phyloP scores from a whole-genome alignment of 108 stramenopile species.

The Fragilaria crotonensis region DNA sequence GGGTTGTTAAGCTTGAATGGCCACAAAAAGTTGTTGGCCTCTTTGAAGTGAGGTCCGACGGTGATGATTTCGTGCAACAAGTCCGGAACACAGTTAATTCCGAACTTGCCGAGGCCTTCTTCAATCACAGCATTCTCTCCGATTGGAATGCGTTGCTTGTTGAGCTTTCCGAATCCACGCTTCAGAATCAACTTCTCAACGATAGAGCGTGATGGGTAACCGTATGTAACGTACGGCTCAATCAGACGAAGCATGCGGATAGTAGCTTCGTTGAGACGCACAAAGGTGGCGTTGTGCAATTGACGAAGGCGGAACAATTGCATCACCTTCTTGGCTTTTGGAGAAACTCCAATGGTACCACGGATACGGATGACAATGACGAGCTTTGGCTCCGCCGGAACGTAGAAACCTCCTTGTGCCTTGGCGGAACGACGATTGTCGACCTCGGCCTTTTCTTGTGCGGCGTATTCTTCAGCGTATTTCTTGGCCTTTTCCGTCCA shows the following conservation, averaged over 20 bases:
- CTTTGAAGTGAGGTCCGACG: conserved; percentile 98
- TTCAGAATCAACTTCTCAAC: conserved; percentile 97
- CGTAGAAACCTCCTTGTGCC: conserved; percentile 91
- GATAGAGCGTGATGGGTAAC: conserved; percentile 93
- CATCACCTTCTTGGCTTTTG: conserved; percentile 99
- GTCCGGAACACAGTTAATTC: conserved; percentile 89
- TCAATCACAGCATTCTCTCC: conserved; percentile 92
- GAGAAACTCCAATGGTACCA: conserved; percentile 99
- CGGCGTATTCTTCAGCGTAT: conserved; percentile 92
- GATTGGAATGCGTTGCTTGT: conserved; percentile 96
- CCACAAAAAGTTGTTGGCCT: conserved; percentile 99
- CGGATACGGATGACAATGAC: conserved; percentile 96
- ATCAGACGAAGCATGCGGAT: conserved; percentile 98
- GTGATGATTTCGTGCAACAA: conserved; percentile 96
- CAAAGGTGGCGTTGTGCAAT: conserved; percentile 99
- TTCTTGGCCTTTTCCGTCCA: conserved; percentile 85
- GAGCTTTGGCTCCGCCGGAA: conserved; percentile 95
- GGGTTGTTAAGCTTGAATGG: conserved; percentile 99
- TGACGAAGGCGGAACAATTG: conserved; percentile 99
- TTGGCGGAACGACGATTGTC: conserved; percentile 96
- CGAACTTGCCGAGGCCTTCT: conserved; percentile 74
- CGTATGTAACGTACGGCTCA: conserved; percentile 98
- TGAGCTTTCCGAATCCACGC: conserved; percentile 99
- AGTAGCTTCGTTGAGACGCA: conserved; percentile 98
- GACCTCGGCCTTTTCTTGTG: conserved; percentile 75